A percentile compares a stretch with the other conserved stretches of the same genome.
phyloP scores from a whole-genome alignment of 2,329 filamentous ascomycete species.

The Drechslerella stenobrocha region DNA sequence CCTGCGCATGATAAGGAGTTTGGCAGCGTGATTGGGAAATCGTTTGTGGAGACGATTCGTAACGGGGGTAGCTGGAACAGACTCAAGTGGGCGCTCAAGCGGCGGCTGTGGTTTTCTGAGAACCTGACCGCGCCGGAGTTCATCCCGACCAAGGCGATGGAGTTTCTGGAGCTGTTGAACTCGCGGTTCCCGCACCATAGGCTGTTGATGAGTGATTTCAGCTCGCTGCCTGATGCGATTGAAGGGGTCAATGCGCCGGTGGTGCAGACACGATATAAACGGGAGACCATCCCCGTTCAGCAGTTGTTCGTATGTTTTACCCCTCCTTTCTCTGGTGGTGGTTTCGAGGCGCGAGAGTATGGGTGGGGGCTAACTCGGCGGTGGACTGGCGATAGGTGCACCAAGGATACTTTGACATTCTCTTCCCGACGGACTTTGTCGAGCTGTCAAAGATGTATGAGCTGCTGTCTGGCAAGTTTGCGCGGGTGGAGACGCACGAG shows the following conservation, averaged over 20 bases:
- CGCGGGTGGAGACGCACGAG: conserved; percentile 79
- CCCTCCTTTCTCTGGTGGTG: neutral
- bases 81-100: conserved; percentile 64
- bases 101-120: conserved; percentile 66
- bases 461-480: conserved; percentile 88
- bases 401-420: conserved; percentile 97
- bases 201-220: conserved; percentile 87
- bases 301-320: conserved; percentile 77
- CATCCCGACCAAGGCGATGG: conserved; percentile 90
- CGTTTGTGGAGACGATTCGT: conserved; percentile 41
- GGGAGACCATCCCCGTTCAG: conserved; percentile 82
- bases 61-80: conserved; percentile 24
- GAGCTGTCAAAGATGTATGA: conserved; percentile 84
- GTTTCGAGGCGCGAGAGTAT: no score
- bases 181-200: conserved; percentile 87
- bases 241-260: conserved; percentile 88
- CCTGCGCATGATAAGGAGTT: conserved; percentile 46
- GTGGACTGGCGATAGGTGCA: conserved; percentile 67
- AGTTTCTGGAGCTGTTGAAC: conserved; percentile 91
- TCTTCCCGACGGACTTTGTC: conserved; percentile 94
- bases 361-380: conserved; percentile 9
- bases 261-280: conserved; percentile 89
- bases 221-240: conserved; percentile 78
- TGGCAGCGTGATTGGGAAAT: conserved; percentile 38
- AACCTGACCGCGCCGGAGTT: conserved; percentile 86